Conservation (phyloP, 2,329 filamentous ascomycete genomes). For the Ambrosiella beaveri region DNA sequence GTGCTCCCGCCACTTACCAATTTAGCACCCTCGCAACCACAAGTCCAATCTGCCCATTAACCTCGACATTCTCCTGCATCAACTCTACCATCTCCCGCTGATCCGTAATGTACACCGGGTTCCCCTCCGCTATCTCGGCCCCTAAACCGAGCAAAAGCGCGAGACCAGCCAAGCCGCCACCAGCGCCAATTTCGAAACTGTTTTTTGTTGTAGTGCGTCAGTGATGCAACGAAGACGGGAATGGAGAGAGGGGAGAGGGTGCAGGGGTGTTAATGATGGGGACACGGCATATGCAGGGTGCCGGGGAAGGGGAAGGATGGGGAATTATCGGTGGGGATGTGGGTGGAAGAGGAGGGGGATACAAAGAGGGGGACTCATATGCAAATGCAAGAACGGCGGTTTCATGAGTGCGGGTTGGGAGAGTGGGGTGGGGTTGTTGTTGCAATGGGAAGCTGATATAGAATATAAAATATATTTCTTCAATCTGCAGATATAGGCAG, state of each 20-base stretch:
- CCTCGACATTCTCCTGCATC: slow-evolving; percentile 71
- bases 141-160: slow-evolving; percentile 34
- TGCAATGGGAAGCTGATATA: background rate
- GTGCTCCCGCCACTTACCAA: slow-evolving; percentile 40
- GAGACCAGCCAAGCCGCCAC: slow-evolving; percentile 69
- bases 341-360: no score
- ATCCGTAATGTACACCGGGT: slow-evolving; percentile 65
- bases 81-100: slow-evolving; percentile 69
- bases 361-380: background rate
- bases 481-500: no score
- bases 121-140: slow-evolving; percentile 22
- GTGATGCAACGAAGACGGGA: background rate
- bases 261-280: background rate
- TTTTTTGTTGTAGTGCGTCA: background rate
- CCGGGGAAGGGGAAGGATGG: background rate
- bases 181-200: slow-evolving; percentile 82
- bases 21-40: slow-evolving; percentile 59
- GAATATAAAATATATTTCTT: background rate
- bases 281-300: background rate
- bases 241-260: background rate
- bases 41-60: slow-evolving; percentile 51
- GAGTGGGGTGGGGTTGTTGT: background rate
- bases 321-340: no score
- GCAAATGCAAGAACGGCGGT: background rate
- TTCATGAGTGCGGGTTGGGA: background rate